phyloP scores from a whole-genome alignment of 78 protist genomes.

The Dictyostelium citrinum region DNA sequence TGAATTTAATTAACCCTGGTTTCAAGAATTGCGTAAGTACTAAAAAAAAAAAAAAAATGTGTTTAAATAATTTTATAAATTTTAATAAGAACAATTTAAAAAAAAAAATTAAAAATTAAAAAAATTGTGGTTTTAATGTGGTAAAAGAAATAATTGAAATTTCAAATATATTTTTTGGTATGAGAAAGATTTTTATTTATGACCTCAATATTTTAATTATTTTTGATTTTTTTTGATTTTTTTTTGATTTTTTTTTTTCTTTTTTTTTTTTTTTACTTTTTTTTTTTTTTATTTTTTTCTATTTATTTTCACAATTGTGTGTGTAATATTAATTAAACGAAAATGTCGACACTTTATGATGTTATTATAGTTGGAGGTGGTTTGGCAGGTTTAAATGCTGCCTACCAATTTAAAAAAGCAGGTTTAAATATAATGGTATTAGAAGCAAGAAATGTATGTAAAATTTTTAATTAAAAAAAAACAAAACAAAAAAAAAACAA shows the following conservation, averaged over 20 bases:
- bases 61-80: too few relatives aligned
- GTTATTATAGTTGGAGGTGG: constrained; percentile 72
- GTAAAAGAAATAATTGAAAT: neutral
- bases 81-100: too few relatives aligned
- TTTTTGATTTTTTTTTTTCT: neutral
- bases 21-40: too few relatives aligned
- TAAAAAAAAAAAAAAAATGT: too few relatives aligned
- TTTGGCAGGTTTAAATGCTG: constrained; percentile 64
- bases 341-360: constrained; percentile 47
- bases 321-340: neutral
- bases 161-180: neutral
- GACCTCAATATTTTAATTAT: neutral
- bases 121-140: neutral
- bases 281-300: neutral
- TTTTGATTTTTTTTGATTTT: neutral
- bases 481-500: neutral
- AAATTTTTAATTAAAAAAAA: neutral
- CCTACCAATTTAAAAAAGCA: constrained; percentile 10
- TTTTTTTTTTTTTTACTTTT: neutral
- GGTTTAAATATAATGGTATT: constrained; percentile 30
- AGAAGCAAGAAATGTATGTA: constrained; percentile 65
- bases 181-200: neutral
- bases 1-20: too few relatives aligned
- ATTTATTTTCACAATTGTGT: neutral
- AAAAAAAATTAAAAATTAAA: too few relatives aligned